phyloP scores from a whole-genome alignment of 805 yeast genomes.

The Starmerella powellii region DNA sequence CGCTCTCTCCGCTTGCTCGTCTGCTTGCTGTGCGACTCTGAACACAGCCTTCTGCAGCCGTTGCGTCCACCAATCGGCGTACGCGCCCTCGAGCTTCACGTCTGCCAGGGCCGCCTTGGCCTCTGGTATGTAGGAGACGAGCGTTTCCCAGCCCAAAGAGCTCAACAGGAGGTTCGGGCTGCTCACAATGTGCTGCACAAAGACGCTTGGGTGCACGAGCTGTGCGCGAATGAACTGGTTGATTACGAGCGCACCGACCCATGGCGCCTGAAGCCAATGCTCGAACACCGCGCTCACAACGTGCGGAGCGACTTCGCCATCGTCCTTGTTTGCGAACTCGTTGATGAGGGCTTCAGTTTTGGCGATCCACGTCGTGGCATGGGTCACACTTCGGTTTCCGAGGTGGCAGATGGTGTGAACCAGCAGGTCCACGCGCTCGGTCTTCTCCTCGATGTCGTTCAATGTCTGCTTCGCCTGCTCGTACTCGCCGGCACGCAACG shows the following conservation, averaged over 20 bases:
- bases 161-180: constrained; percentile 22
- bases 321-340: constrained; percentile 21
- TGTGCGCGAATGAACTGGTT: constrained; percentile 40
- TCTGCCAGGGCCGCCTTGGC: constrained; percentile 8
- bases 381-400: constrained; percentile 80
- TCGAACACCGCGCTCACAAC: constrained; percentile 37
- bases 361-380: constrained; percentile 46
- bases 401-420: constrained; percentile 65
- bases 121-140: constrained; percentile 10
- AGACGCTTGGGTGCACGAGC: constrained; percentile 34
- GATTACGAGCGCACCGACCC: constrained; percentile 49
- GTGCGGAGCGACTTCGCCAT: constrained; percentile 36
- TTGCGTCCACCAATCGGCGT: constrained; percentile 22
- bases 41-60: constrained; percentile 14
- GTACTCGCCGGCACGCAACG: constrained; percentile 29
- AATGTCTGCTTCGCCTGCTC: constrained; percentile 26
- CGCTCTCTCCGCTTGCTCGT: not conserved
- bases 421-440: constrained; percentile 35
- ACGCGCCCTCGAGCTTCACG: constrained; percentile 15
- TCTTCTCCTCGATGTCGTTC: constrained; percentile 20
- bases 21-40: constrained; percentile 3
- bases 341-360: constrained; percentile 32
- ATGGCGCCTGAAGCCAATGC: constrained; percentile 55
- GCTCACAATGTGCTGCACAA: constrained; percentile 36
- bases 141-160: constrained; percentile 26